These are phyloP conservation scores for Verticillium klebahnii DNA, from an alignment of 2,329 filamentous ascomycete genomes.

Conservation along the genomic window DNA sequence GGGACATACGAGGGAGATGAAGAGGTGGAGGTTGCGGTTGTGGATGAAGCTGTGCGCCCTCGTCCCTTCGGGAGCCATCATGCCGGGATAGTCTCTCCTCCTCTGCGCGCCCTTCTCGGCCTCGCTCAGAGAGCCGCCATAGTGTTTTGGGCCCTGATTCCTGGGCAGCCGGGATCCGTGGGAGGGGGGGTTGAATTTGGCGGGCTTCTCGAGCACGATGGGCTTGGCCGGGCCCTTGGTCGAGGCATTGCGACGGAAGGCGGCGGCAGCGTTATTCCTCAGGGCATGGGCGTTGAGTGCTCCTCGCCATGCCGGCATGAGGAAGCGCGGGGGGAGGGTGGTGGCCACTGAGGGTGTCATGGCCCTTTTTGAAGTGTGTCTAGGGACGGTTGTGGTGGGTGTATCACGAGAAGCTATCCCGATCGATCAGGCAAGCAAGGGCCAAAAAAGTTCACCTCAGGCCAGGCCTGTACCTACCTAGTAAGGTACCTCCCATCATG, in stretches of 20 bases:
- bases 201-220: conserved; percentile 76
- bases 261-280: conserved; percentile 13
- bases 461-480: not conserved
- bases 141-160: conserved; percentile 57
- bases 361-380: not conserved
- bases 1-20: conserved; percentile 71
- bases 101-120: conserved; percentile 63
- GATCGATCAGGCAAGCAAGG: not conserved
- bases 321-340: conserved; percentile 59
- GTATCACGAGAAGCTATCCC: not conserved
- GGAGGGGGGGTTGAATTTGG: conserved; percentile 87
- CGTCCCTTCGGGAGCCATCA: conserved; percentile 80
- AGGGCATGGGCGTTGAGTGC: conserved; percentile 3
- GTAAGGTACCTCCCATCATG: not conserved
- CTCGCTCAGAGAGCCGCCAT: conserved; percentile 66
- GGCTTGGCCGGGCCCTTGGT: conserved; percentile 40
- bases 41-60: conserved; percentile 83
- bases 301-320: conserved; percentile 59
- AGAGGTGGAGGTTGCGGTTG: conserved; percentile 70
- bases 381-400: not conserved
- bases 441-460: not conserved
- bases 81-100: conserved; percentile 74
- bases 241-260: conserved; percentile 25
- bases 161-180: conserved; percentile 68
- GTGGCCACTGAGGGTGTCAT: conserved; percentile 37